phyloP scores from a whole-genome alignment of 139 green algal species.

The Chlamydomonas asymmetrica region DNA sequence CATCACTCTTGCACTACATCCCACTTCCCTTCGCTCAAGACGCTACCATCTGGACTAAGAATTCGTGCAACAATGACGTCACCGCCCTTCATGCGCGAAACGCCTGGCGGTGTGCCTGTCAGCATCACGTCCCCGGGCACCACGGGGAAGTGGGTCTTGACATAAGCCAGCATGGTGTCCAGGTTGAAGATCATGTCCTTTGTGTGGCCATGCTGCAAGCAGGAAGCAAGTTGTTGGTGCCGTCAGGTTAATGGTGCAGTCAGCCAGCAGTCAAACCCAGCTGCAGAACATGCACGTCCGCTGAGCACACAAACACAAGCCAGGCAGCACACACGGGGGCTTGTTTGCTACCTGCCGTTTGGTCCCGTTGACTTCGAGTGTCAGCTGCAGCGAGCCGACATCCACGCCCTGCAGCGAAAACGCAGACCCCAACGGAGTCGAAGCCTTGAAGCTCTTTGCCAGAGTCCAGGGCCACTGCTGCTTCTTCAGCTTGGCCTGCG shows the following conservation, averaged over 20 bases:
- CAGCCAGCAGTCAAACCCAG: no score
- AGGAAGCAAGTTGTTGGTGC: no score
- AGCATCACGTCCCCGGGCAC: slow-evolving; percentile 20
- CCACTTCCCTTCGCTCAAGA: slow-evolving; percentile 21
- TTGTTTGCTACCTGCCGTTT: slow-evolving; percentile 17
- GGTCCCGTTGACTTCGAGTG: slow-evolving; percentile 23
- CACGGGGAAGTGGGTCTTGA: slow-evolving; percentile 11
- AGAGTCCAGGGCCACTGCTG: slow-evolving; percentile 37
- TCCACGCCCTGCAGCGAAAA: slow-evolving; percentile 23
- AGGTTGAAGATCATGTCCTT: slow-evolving; percentile 23
- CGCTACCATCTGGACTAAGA: background rate
- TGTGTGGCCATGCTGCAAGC: slow-evolving; percentile 1
- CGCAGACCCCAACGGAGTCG: slow-evolving; percentile 16
- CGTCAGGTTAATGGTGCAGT: no score
- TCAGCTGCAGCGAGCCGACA: slow-evolving; percentile 11
- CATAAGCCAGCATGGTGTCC: background rate
- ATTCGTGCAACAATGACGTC: slow-evolving; percentile 18
- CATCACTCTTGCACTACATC: background rate
- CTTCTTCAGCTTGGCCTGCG: slow-evolving; percentile 34
- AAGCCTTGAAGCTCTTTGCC: slow-evolving; percentile 34
- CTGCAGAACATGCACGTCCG: no score
- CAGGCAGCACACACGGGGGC: background rate
- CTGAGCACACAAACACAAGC: no score
- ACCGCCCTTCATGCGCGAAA: slow-evolving; percentile 1
- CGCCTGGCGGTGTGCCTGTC: slow-evolving; percentile 17